A percentile compares a stretch with the other conserved stretches of the same genome.
Evolutionary conservation across 148 eudicot species (phyloP).

Genomic region (Mesembryanthemum crystallinum): DNA sequence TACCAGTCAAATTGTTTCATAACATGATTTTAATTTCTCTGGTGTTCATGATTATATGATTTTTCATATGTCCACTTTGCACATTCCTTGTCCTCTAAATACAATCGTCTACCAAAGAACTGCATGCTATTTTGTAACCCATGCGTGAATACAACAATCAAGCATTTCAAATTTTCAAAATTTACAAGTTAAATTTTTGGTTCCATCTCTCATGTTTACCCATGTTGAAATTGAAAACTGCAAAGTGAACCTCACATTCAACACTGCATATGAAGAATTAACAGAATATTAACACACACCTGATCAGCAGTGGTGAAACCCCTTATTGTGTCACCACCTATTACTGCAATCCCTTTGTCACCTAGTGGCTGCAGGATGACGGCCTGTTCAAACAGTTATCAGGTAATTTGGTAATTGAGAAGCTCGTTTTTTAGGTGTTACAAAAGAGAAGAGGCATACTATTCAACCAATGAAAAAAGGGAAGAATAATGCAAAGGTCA

Average conservation of each 20-base stretch:
- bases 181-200: background rate
- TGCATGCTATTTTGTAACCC: background rate
- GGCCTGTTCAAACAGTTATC: conserved; percentile 45
- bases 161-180: background rate
- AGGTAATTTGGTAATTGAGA: conserved; percentile 6
- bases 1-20: background rate
- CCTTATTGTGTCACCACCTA: conserved; percentile 88
- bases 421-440: background rate
- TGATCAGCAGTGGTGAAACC: conserved; percentile 90
- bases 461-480: background rate
- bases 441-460: background rate
- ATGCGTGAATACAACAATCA: background rate
- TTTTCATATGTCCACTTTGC: background rate
- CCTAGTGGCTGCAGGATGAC: conserved; percentile 94
- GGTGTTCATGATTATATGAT: background rate
- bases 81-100: background rate
- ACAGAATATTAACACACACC: conserved; percentile 34
- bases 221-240: background rate
- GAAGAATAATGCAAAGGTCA: background rate
- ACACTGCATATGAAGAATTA: background rate
- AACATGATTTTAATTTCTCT: background rate
- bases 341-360: conserved; percentile 66
- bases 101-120: background rate
- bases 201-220: background rate
- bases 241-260: background rate